Evolutionary conservation across 2,329 filamentous ascomycete genomes (phyloP).

Genomic region (Fusarium sp.): DNA sequence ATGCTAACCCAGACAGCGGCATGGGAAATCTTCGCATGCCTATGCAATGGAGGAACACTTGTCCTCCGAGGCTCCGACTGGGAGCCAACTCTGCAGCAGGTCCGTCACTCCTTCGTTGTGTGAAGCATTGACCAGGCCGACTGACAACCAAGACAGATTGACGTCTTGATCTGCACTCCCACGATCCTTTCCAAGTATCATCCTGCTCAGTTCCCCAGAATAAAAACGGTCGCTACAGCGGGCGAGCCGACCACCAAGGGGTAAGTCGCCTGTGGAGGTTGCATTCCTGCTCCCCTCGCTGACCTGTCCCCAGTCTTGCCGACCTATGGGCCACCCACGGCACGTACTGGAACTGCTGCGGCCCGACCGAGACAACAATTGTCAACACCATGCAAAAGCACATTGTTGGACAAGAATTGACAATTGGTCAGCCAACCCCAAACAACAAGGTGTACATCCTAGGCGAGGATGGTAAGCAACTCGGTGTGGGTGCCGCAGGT

Average conservation of each 20-base stretch:
- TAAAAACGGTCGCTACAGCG: conserved; percentile 62
- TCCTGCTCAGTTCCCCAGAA: conserved; percentile 57
- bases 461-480: conserved; percentile 54
- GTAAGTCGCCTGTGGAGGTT: conserved; percentile 43
- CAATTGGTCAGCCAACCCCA: conserved; percentile 62
- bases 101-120: conserved; percentile 39
- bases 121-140: not conserved
- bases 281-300: conserved; percentile 2
- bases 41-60: conserved; percentile 66
- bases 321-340: conserved; percentile 61
- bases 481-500: conserved; percentile 57
- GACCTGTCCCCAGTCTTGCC: conserved; percentile 52
- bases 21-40: conserved; percentile 65
- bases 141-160: conserved; percentile 48
- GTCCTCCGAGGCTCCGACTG: conserved; percentile 60
- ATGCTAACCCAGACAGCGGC: conserved; percentile 53
- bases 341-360: conserved; percentile 64
- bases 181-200: conserved; percentile 61
- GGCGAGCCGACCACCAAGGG: conserved; percentile 60
- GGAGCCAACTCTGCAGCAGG: conserved; percentile 56
- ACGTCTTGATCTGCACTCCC: conserved; percentile 64
- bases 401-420: conserved; percentile 54
- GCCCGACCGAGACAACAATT: conserved; percentile 67
- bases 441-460: conserved; percentile 62
- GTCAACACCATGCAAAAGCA: conserved; percentile 65